Evolutionary conservation across 495 filamentous ascomycete genomes (phyloP).

Genomic region (Aspergillus indologenus): DNA sequence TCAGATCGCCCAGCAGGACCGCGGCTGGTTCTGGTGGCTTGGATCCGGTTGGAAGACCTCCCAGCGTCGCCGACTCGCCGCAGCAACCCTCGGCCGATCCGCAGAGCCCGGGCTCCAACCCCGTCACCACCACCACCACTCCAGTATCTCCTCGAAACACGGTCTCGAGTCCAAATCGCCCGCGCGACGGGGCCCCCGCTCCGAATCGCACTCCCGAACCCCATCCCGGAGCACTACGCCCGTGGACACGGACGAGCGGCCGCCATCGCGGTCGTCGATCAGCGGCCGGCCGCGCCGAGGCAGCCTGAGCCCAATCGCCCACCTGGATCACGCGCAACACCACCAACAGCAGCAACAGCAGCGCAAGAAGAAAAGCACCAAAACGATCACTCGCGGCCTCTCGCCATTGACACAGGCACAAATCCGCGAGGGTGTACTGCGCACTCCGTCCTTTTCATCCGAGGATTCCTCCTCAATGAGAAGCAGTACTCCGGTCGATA

Average conservation of each 20-base stretch:
- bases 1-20: slow-evolving; percentile 60
- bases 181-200: slow-evolving; percentile 36
- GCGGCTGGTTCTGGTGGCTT: slow-evolving; percentile 80
- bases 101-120: slow-evolving; percentile 25
- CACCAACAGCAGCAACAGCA: slow-evolving; percentile 33
- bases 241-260: slow-evolving; percentile 36
- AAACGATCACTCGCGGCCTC: slow-evolving; percentile 33
- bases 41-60: slow-evolving; percentile 61
- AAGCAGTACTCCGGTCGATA: slow-evolving; percentile 20
- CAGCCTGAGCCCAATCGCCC: slow-evolving; percentile 26
- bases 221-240: slow-evolving; percentile 52
- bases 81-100: slow-evolving; percentile 28
- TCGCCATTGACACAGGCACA: slow-evolving; percentile 47
- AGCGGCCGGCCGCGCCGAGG: slow-evolving; percentile 37
- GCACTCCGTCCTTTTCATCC: slow-evolving; percentile 37
- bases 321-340: slow-evolving; percentile 28
- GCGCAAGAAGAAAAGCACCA: slow-evolving; percentile 37
- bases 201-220: slow-evolving; percentile 47
- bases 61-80: slow-evolving; percentile 38
- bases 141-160: slow-evolving; percentile 29
- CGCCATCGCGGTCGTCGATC: slow-evolving; percentile 37
- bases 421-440: slow-evolving; percentile 37
- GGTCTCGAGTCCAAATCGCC: slow-evolving; percentile 35
- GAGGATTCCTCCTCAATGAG: slow-evolving; percentile 33
- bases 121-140: slow-evolving; percentile 34